Base-by-base conservation (phyloP, 768 basidiomycete genomes). In the Favolaschia claudopus region DNA sequence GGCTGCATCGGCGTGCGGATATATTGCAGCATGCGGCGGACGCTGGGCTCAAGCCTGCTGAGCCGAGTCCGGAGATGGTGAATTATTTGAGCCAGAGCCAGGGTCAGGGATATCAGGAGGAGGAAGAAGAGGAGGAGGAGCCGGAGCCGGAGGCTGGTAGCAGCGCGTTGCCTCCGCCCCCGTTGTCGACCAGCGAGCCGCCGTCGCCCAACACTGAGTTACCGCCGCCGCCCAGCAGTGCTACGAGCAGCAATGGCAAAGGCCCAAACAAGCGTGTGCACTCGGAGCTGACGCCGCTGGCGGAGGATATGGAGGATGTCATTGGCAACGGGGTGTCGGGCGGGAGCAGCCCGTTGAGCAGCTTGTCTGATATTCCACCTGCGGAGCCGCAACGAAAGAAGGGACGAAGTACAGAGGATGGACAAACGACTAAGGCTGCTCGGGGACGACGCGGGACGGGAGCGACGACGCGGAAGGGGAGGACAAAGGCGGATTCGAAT, bases 41-140 rank as follows among this genome's bases (percentile, higher is more conserved):
- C 40, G 69, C 71, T 3, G 79, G 73, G 1, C 63, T 63, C 7
- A 38, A 59, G 29, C 74, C 85, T 9, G 76, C 77, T 0, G 81
- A 84, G 59, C 86, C 86, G 20, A 82, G 85, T 24, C 78, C 75
- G 71, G 85, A 89, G 66, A 85, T 89, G 83, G 76, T 86, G 14
- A 72, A 72, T 31, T 71, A 77, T 42, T n/a, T n/a, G n/a, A 78
- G 75, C 13, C 69, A 62, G 24, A 66, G 73, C 46, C 75, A 73
- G 54, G 64, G 70, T 55, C 69, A 69, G 29, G 58, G 64, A 46
- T 60, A 60, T 58, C 60, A 29, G 36, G 60, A 70, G 38, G 62
- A 47, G 38, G 65, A 48, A 37, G 45, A 65, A 42, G 13, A 14
- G 13, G 52, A 38, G 34, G 48, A 28, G 27, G 58, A 42, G 50